Conservation (phyloP, 129 eudicot species). For the Apium graveolens region DNA sequence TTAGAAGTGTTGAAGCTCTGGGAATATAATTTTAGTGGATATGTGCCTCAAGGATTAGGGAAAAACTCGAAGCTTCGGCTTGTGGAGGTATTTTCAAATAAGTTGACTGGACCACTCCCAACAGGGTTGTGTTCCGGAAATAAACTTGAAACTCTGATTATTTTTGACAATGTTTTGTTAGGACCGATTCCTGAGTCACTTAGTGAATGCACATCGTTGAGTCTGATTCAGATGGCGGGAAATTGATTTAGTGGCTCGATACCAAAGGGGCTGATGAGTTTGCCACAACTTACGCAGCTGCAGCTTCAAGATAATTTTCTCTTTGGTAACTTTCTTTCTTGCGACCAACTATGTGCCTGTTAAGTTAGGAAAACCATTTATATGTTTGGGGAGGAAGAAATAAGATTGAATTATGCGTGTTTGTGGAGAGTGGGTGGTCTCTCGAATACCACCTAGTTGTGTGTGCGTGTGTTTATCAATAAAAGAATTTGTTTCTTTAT, state of each 20-base stretch:
- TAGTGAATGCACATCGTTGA: constrained; percentile 31
- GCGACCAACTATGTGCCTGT: too few relatives aligned
- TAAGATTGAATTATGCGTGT: too few relatives aligned
- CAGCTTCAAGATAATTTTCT: constrained; percentile 28
- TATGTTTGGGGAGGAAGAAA: too few relatives aligned
- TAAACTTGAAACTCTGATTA: constrained; percentile 27
- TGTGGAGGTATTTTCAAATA: constrained; percentile 38
- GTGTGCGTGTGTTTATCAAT: too few relatives aligned
- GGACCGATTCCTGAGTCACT: constrained; percentile 9
- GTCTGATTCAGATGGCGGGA: constrained; percentile 29
- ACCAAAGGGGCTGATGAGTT: constrained; percentile 48
- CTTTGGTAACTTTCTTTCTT: too few relatives aligned
- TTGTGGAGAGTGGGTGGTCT: too few relatives aligned
- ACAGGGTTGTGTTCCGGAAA: constrained; percentile 30
- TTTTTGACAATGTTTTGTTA: not conserved
- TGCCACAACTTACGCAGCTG: constrained; percentile 39
- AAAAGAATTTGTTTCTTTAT: too few relatives aligned
- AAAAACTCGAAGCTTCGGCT: constrained; percentile 18
- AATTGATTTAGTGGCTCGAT: constrained; percentile 63
- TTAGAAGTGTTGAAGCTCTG: constrained; percentile 36
- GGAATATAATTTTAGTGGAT: constrained; percentile 43
- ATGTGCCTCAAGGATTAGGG: constrained; percentile 26
- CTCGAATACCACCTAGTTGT: too few relatives aligned
- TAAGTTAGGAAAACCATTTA: too few relatives aligned
- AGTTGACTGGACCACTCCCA: constrained; percentile 39